Percentiles rank a stretch among this genome's conserved stretches.
phyloP scores from a whole-genome alignment of 2,329 filamentous ascomycete species.

The Cercospora zeina region DNA sequence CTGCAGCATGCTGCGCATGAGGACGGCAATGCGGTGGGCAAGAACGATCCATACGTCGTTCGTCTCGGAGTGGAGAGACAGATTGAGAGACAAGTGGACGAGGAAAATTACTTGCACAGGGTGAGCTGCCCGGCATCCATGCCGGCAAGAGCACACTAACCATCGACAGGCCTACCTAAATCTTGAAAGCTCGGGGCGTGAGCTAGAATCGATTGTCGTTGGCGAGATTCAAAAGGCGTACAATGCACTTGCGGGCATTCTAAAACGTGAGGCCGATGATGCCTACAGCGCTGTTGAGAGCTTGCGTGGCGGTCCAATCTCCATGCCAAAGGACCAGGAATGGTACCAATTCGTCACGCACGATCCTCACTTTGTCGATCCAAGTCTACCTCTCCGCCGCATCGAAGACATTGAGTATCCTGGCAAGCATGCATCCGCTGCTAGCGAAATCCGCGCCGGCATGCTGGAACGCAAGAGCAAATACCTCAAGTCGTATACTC shows the following conservation, averaged over 20 bases:
- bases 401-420: constrained; percentile 86
- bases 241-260: constrained; percentile 85
- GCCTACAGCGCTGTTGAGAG: constrained; percentile 76
- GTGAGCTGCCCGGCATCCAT: constrained; percentile 51
- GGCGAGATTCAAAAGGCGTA: constrained; percentile 98
- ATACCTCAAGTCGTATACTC: constrained; percentile 95
- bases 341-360: constrained; percentile 80
- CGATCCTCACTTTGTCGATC: constrained; percentile 85
- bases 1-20: constrained; percentile 72
- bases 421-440: constrained; percentile 81
- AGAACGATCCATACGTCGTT: constrained; percentile 88
- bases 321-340: constrained; percentile 92
- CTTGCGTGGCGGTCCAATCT: constrained; percentile 77
- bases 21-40: constrained; percentile 77
- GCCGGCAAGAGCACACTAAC: constrained; percentile 26
- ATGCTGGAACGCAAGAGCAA: constrained; percentile 98
- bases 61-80: constrained; percentile 84
- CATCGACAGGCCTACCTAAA: constrained; percentile 80
- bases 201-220: constrained; percentile 93
- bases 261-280: constrained; percentile 87
- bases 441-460: constrained; percentile 81
- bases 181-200: constrained; percentile 87
- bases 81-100: constrained; percentile 87
- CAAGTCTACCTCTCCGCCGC: constrained; percentile 73
- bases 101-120: constrained; percentile 95